Percentiles rank a stretch among this genome's conserved stretches.
Conservation (phyloP, 257 asterid genomes). For the Vinca minor region DNA sequence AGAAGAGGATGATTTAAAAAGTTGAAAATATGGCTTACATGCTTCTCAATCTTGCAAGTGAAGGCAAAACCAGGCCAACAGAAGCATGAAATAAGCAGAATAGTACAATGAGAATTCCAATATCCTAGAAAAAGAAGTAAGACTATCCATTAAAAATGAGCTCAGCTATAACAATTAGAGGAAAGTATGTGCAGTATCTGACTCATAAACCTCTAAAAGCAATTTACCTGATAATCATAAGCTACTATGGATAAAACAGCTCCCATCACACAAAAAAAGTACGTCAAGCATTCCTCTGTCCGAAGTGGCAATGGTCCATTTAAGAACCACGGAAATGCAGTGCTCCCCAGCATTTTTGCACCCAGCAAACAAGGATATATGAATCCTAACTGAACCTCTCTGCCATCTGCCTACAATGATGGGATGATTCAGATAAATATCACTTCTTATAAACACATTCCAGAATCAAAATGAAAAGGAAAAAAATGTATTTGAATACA, state of each 20-base stretch:
- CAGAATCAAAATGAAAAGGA: constrained; percentile 4
- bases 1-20: neutral
- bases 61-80: constrained; percentile 67
- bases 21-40: constrained; percentile 37
- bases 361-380: constrained; percentile 87
- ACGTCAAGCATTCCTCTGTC: constrained; percentile 60
- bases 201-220: constrained; percentile 11
- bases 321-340: constrained; percentile 68
- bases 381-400: constrained; percentile 70
- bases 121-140: constrained; percentile 43
- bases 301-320: constrained; percentile 54
- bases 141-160: constrained; percentile 8
- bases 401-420: constrained; percentile 81
- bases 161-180: neutral
- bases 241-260: constrained; percentile 50
- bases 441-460: neutral
- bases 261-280: constrained; percentile 54
- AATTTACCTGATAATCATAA: constrained; percentile 82
- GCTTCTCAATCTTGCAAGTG: constrained; percentile 90
- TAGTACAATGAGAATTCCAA: constrained; percentile 56
- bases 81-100: constrained; percentile 73
- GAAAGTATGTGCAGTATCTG: neutral
- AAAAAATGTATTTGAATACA: neutral
- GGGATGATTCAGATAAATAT: constrained; percentile 19
- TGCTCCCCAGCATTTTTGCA: constrained; percentile 92